Conservation (phyloP, 148 eudicot genomes). For the Heliamphora exappendiculata region DNA sequence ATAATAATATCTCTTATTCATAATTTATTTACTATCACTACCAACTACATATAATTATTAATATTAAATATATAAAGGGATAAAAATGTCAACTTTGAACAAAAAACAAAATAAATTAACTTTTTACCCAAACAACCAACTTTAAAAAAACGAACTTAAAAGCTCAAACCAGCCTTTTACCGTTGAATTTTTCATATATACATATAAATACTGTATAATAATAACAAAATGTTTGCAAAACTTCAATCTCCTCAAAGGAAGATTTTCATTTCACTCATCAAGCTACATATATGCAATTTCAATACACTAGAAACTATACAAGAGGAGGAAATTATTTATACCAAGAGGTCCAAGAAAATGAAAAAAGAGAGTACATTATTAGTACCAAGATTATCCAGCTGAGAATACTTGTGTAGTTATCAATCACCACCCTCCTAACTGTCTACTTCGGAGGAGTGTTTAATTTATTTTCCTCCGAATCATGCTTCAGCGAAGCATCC, state of each 20-base stretch:
- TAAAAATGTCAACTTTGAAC: too few relatives aligned
- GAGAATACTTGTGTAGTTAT: not conserved
- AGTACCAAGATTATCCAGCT: not conserved
- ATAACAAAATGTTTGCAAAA: not conserved
- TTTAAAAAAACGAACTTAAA: too few relatives aligned
- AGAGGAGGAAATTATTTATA: not conserved
- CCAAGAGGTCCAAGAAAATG: not conserved
- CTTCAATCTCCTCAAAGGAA: not conserved
- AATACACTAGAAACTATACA: not conserved
- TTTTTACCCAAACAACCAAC: too few relatives aligned
- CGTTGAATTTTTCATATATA: too few relatives aligned
- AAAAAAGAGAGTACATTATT: not conserved
- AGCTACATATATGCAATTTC: not conserved
- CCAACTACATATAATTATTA: too few relatives aligned
- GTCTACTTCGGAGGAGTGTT: conserved; percentile 68
- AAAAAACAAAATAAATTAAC: too few relatives aligned
- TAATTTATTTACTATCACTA: too few relatives aligned
- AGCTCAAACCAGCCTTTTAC: too few relatives aligned
- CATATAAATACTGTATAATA: not conserved
- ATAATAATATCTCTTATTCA: too few relatives aligned
- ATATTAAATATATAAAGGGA: too few relatives aligned
- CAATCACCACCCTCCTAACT: not conserved
- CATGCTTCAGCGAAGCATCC: conserved; percentile 77
- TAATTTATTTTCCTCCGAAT: conserved; percentile 66
- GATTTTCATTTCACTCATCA: not conserved